phyloP scores from a whole-genome alignment of 225 moss, liverwort and hornwort genomes.

The Antitrichia curtipendula region DNA sequence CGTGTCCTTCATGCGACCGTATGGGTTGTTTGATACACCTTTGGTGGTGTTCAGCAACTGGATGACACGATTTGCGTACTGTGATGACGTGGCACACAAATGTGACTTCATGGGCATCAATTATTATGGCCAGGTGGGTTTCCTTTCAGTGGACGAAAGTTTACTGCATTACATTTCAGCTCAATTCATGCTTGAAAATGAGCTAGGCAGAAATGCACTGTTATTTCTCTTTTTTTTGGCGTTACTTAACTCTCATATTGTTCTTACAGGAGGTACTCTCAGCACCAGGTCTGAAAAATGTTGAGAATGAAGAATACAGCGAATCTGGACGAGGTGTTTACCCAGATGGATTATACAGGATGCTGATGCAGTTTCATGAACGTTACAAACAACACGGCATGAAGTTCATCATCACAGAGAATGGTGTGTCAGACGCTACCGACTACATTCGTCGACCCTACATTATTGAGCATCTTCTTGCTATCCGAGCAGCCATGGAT shows the following conservation, averaged over 20 bases:
- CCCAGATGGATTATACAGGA: constrained; percentile 87
- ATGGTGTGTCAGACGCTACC: constrained; percentile 87
- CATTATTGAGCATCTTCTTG: constrained; percentile 87
- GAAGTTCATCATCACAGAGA: constrained; percentile 91
- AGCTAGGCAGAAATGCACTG: neutral
- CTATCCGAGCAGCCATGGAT: constrained; percentile 77
- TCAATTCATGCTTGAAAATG: neutral
- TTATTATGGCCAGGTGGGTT: constrained; percentile 90
- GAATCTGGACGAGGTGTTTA: constrained; percentile 98
- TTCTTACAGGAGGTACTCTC: constrained; percentile 62
- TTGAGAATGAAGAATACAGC: constrained; percentile 74
- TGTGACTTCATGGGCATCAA: constrained; percentile 92
- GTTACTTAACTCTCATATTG: neutral
- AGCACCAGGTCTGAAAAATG: constrained; percentile 85
- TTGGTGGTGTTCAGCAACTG: constrained; percentile 81
- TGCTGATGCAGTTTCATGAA: constrained; percentile 65
- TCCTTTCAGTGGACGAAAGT: neutral
- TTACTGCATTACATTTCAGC: neutral
- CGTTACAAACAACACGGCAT: constrained; percentile 79
- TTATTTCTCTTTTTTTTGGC: neutral
- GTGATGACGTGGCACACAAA: constrained; percentile 71
- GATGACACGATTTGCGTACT: constrained; percentile 84
- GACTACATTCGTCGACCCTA: constrained; percentile 98
- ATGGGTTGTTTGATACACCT: constrained; percentile 88
- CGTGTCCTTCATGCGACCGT: constrained; percentile 95